phyloP scores from a whole-genome alignment of 192 early-diverging fungal genomes.

The Spinellus fusiger region DNA sequence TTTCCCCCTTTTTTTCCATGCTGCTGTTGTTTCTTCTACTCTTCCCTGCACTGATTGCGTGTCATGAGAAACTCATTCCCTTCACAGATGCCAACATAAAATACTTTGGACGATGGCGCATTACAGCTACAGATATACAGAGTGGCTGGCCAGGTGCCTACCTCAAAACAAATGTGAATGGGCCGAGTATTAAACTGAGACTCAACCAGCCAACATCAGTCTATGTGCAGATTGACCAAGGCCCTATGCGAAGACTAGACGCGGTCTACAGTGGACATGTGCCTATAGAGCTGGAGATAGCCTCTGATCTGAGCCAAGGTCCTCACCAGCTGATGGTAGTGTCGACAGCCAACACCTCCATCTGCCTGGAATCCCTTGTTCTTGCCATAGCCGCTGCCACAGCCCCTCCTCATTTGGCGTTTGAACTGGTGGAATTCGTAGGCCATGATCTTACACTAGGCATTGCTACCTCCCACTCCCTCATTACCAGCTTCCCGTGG shows the following conservation, averaged over 20 bases:
- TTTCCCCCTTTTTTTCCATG: not conserved
- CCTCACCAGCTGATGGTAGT: constrained; percentile 10
- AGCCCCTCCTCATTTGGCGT: not conserved
- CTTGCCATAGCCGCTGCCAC: not conserved
- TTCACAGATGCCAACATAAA: constrained; percentile 12
- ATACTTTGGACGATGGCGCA: constrained; percentile 23
- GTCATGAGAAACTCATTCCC: not conserved
- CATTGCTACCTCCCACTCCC: constrained; percentile 3
- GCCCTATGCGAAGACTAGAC: not conserved
- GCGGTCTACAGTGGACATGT: not conserved
- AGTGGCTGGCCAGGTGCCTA: constrained; percentile 29
- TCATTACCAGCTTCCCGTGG: constrained; percentile 23
- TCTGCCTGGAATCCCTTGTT: not conserved
- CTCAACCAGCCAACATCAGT: constrained; percentile 4
- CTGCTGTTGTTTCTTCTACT: not conserved
- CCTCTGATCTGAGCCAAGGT: constrained; percentile 1
- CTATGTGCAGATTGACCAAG: constrained; percentile 1
- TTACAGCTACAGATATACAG: constrained; percentile 8
- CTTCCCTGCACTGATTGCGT: not conserved
- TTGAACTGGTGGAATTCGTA: constrained; percentile 17
- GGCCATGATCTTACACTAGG: constrained; percentile 17
- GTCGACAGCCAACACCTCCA: not conserved
- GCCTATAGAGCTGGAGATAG: not conserved
- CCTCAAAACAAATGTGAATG: constrained; percentile 9
- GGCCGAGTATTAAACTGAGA: not conserved